A percentile compares a stretch with the other conserved stretches of the same genome.
phyloP scores from a whole-genome alignment of 129 eudicot genomes.

The Dittrichia graveolens region DNA sequence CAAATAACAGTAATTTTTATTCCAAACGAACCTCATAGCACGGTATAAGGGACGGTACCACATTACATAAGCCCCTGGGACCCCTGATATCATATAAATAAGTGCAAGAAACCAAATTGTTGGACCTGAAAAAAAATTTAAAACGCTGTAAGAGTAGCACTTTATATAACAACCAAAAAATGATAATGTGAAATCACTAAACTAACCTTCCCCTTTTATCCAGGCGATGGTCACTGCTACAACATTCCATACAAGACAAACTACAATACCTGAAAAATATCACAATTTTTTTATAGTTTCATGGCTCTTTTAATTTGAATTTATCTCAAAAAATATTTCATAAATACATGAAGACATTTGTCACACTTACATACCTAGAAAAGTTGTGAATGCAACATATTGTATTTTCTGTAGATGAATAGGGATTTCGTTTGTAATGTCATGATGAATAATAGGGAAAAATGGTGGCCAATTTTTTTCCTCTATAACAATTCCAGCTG shows the following conservation, averaged over 20 bases:
- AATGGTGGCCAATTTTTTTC: slow-evolving; percentile 96
- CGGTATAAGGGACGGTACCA: slow-evolving; percentile 98
- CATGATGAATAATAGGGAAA: slow-evolving; percentile 92
- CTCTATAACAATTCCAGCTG: slow-evolving; percentile 97
- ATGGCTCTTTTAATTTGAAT: not conserved
- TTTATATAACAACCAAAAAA: not conserved
- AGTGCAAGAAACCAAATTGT: slow-evolving; percentile 84
- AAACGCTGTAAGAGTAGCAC: not conserved
- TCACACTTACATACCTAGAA: slow-evolving; percentile 61
- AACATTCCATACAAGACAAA: slow-evolving; percentile 83
- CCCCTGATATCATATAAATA: slow-evolving; percentile 78
- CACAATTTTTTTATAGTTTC: slow-evolving; percentile 7
- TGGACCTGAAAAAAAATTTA: slow-evolving; percentile 51
- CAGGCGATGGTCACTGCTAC: slow-evolving; percentile 84
- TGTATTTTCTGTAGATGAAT: slow-evolving; percentile 85
- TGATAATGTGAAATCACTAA: slow-evolving; percentile 18
- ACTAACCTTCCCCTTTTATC: slow-evolving; percentile 86
- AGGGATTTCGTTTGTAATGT: slow-evolving; percentile 91
- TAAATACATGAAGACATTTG: not conserved
- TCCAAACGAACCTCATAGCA: slow-evolving; percentile 69
- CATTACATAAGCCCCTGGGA: slow-evolving; percentile 85
- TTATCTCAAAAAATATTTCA: not conserved
- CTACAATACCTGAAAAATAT: slow-evolving; percentile 57
- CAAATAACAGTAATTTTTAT: too few species aligned
- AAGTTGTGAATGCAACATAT: slow-evolving; percentile 89